Base-by-base conservation (phyloP, 495 filamentous ascomycete genomes). In the Oidiodendron maius region DNA sequence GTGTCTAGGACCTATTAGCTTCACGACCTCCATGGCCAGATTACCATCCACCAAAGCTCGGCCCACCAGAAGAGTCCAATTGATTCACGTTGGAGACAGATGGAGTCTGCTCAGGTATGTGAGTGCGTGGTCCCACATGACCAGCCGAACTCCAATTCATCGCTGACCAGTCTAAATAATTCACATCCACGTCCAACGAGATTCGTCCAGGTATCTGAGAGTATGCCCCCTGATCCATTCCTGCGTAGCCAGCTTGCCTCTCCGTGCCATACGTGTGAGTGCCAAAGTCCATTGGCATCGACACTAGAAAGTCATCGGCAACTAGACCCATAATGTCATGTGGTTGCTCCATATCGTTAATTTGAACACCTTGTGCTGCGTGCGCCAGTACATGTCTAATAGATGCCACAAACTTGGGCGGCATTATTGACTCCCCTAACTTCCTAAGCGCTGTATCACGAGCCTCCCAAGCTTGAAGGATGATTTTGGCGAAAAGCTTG, bases 391-490 rank as follows among this genome's bases (percentile, higher is more conserved):
- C 60, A 4, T 61, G 41, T 61, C 46, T 62, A n/a, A 75, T 61
- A 11, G 35, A 42, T 13, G 46, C 57, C 21, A 78, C 66, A 51
- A 78, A 71, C 43, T 56, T 56, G 25, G 72, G 72, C 37, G 59
- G 47, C 17, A 25, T 34, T 23, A 61, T 25, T 5, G 58, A 23
- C 43, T 64, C 38, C 42, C 52, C 48, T 15, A 25, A 30, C 20
- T 43, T 23, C 8, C 22, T 43, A 32, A 40, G 50, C 22, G 62
- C 60, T 44, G 51, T 48, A 53, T 71, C 68, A n/a, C 72, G 63
- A 36, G 56, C 61, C 37, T 56, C 64, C 74, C 74, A 78, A 8
- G 66, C 71, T 32, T 67, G 56, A 16, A 79, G 62, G n/a, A 79
- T 48, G 10, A 74, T 32, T 35, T 57, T 65, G 4, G 63, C 16